A percentile compares a stretch with the other conserved stretches of the same genome.
Conservation (phyloP, 441 rosid genomes). For the Adansonia gregorii region DNA sequence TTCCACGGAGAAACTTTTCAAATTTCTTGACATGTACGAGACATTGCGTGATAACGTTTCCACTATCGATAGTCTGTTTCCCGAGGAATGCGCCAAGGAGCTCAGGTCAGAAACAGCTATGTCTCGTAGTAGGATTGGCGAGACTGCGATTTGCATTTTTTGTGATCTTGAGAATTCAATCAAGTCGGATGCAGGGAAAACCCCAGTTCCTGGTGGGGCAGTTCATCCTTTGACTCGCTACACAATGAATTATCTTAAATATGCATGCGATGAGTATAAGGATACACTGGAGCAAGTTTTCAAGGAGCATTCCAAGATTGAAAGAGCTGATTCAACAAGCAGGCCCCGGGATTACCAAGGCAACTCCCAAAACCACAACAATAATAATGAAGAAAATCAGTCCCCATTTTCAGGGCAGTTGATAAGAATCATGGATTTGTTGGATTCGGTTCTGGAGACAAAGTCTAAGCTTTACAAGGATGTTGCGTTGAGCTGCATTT, state of each 20-base stretch:
- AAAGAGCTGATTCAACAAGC: constrained; percentile 55
- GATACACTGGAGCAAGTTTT: constrained; percentile 81
- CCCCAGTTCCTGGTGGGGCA: constrained; percentile 81
- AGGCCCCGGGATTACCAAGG: constrained; percentile 32
- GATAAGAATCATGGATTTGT: constrained; percentile 64
- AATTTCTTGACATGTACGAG: constrained; percentile 81
- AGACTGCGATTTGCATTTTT: constrained; percentile 65
- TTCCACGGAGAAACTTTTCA: constrained; percentile 80
- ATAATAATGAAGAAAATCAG: constrained; percentile 12
- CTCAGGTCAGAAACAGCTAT: constrained; percentile 54
- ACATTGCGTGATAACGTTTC: constrained; percentile 60
- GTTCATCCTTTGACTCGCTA: constrained; percentile 91
- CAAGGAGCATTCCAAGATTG: constrained; percentile 67
- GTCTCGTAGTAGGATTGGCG: constrained; percentile 66
- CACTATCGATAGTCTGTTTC: constrained; percentile 44
- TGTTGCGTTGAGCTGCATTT: constrained; percentile 60
- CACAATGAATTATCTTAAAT: constrained; percentile 82
- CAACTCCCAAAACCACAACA: background rate
- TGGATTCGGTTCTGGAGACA: constrained; percentile 60
- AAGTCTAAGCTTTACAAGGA: constrained; percentile 79
- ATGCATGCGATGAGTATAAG: constrained; percentile 81
- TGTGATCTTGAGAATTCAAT: constrained; percentile 77
- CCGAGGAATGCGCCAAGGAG: constrained; percentile 46
- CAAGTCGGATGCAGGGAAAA: constrained; percentile 67
- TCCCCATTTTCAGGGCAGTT: constrained; percentile 66